A percentile compares a stretch with the other conserved stretches of the same genome.
These are phyloP conservation scores for Nemania sp. DNA, from an alignment of 2,329 filamentous ascomycete species.

Conservation along the genomic window DNA sequence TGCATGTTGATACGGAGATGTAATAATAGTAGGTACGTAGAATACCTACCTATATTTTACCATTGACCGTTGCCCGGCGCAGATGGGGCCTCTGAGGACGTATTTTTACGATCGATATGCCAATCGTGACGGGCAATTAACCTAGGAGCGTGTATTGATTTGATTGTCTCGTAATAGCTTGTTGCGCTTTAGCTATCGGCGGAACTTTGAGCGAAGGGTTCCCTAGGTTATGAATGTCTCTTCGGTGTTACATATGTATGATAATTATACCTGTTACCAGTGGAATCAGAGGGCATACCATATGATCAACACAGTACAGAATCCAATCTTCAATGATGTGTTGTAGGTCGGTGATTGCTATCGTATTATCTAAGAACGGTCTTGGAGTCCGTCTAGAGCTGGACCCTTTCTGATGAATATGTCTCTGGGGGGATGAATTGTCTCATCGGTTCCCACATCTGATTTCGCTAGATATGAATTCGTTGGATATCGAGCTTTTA, in stretches of 20 bases:
- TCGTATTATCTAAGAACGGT: background rate
- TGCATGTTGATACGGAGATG: too few species aligned
- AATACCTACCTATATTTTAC: background rate
- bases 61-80: background rate
- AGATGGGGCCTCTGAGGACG: slow-evolving; percentile 4
- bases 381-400: background rate
- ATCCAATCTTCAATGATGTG: slow-evolving; percentile 8
- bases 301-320: slow-evolving; percentile 22
- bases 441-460: slow-evolving; percentile 33
- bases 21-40: background rate
- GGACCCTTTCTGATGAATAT: slow-evolving; percentile 24
- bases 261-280: slow-evolving; percentile 3
- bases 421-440: slow-evolving; percentile 34
- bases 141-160: background rate
- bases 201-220: background rate
- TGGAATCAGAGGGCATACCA: slow-evolving; percentile 12
- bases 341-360: background rate
- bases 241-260: background rate
- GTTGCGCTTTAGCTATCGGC: too few species aligned
- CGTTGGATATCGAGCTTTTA: background rate
- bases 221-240: background rate
- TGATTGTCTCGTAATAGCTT: background rate
- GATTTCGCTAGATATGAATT: slow-evolving; percentile 28
- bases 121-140: background rate
- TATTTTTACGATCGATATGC: background rate